Base-by-base conservation (phyloP, 257 asterid species). In the Salvia splendens region DNA sequence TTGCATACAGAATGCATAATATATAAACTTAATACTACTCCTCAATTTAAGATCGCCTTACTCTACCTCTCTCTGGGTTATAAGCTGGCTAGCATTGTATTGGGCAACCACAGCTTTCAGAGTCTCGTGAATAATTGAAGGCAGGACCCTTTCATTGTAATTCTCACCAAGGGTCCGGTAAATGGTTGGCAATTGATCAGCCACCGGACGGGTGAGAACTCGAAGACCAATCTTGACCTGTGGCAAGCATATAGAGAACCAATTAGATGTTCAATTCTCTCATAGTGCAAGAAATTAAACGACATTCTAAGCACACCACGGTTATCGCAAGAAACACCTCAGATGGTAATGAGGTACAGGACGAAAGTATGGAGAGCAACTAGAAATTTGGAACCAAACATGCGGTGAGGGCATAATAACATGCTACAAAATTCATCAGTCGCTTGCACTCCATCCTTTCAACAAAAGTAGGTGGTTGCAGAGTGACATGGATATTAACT, bases 21-120 rank as follows among this genome's bases (percentile, higher is more conserved):
- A 24, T 2, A 24, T 24, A 24, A 24, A 24, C 30, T 2, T 1
- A 33, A 2, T 0, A 33, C 38, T 0, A 33, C 4, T 33, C 6
- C 6, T 33, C 38, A 33, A 24, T 24, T 24, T 24, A 2, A 24
- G 45, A 54, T 46, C 35, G 15, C 10, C 42, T 35, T 5, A 53
- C 35, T 45, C 30, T 80, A 85, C 98, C 88, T 91, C 96, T 85
- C 98, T 86, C 79, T 87, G 98, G 65, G 96, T 91, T 80, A 91
- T 80, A 24, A 91, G 95, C 80, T 91, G 98, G 84, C 96, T 91
- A 42, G 98, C 98, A 76, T 91, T 91, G 80, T 83, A 91, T 61
- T 91, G 98, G 20, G 96, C 98, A 75, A 91, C 96, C 62, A 91
- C 96, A 75, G 95, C 83, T 77, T 91, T 91, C 69, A 89, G 78